Conservation (phyloP, 2,329 filamentous ascomycete genomes). For the Diaporthe eres region DNA sequence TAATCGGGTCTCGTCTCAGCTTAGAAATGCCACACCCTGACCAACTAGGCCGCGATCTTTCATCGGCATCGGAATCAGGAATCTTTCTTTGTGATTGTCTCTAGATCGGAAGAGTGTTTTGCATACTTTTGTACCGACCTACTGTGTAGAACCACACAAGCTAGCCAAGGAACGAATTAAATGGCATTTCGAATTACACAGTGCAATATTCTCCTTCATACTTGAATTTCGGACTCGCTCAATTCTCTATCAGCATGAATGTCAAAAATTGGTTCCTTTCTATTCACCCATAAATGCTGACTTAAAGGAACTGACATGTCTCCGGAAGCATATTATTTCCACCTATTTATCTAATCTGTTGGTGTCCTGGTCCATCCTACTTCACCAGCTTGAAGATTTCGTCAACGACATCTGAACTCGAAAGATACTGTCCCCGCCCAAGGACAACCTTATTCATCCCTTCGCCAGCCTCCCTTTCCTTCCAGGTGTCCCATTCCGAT, state of each 20-base stretch:
- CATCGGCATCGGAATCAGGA: background rate
- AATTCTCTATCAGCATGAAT: no score
- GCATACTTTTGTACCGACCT: background rate
- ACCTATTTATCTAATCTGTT: background rate
- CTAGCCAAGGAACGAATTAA: background rate
- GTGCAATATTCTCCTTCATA: background rate
- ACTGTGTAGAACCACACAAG: background rate
- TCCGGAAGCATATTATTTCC: background rate
- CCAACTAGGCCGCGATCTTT: background rate
- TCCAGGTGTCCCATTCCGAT: slow-evolving; percentile 4
- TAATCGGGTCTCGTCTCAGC: background rate
- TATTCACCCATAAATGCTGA: background rate
- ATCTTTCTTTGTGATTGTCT: background rate
- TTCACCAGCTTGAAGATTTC: background rate
- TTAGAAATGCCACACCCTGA: no score
- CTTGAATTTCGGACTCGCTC: no score
- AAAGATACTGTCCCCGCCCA: background rate
- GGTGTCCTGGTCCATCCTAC: no score
- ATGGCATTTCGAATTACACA: background rate
- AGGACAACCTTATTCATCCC: background rate
- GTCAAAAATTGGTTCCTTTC: no score
- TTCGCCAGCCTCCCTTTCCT: background rate
- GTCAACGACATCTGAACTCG: background rate
- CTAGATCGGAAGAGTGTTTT: background rate
- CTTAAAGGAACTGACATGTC: background rate